Evolutionary conservation across 2,329 filamentous ascomycete genomes (phyloP).

Genomic region (Aspergillus persii): DNA sequence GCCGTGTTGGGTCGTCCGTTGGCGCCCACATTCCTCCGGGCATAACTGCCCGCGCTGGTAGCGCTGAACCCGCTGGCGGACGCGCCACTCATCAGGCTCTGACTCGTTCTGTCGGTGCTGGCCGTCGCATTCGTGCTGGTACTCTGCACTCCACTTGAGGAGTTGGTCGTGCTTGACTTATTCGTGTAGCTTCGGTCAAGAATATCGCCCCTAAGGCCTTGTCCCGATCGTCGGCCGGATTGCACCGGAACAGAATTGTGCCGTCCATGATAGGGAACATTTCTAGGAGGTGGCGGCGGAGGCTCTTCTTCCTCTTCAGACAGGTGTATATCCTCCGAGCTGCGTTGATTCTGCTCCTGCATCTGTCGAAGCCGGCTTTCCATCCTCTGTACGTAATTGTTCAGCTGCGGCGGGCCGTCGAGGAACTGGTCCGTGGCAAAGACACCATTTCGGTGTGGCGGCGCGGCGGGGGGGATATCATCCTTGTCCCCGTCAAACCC

Average conservation of each 20-base stretch:
- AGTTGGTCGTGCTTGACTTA: conserved; percentile 79
- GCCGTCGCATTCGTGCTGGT: conserved; percentile 62
- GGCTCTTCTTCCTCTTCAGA: conserved; percentile 50
- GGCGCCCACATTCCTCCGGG: conserved; percentile 61
- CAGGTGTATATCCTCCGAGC: conserved; percentile 51
- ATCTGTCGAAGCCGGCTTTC: conserved; percentile 74
- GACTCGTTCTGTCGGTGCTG: conserved; percentile 74
- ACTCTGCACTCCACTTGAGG: conserved; percentile 70
- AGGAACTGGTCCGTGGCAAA: conserved; percentile 37
- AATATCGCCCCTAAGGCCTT: conserved; percentile 68
- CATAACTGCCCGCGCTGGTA: conserved; percentile 91
- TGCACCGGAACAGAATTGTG: conserved; percentile 43
- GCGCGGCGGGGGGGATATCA: conserved; percentile 58
- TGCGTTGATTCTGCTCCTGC: conserved; percentile 53
- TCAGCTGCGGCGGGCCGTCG: conserved; percentile 67
- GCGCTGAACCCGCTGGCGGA: conserved; percentile 90
- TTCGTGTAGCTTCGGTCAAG: conserved; percentile 81
- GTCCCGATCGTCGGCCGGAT: conserved; percentile 54
- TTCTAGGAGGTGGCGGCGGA: conserved; percentile 63
- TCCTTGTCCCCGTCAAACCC: conserved; percentile 61
- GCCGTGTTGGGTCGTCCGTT: conserved; percentile 46
- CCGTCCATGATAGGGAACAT: conserved; percentile 42
- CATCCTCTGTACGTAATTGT: conserved; percentile 89
- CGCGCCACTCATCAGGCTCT: conserved; percentile 88
- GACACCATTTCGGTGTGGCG: conserved; percentile 45